Evolutionary conservation across 805 yeast species (phyloP), one percentile per base, ranked within the genome.

Genomic region (Starmerella floris): DNA sequence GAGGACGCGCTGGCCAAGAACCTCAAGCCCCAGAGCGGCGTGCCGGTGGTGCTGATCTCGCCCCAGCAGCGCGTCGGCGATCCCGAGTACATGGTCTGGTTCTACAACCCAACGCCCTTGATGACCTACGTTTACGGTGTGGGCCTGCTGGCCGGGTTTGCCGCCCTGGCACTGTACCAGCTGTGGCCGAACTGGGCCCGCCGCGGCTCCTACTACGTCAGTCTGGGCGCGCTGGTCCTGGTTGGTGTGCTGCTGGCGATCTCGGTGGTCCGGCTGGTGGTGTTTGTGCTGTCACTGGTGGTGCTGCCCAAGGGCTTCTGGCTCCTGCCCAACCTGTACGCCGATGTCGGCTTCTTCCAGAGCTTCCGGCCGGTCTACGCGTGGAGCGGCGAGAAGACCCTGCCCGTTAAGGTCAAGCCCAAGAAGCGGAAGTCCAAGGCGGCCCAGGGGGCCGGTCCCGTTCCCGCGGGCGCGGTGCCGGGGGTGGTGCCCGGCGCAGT

Each of bases 321-420:
- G 98, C 60, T 91, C 37, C 88, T 84, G 70, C 98, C 98, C 43
- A 88, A 88, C 59, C 68, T 91, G 57, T 91, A 87, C 63, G 98
- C 79, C 49, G 98, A 91, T 58, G 87, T 93, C 54, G 95, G 96
- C 21, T 80, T 91, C 50, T 57, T 88, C 46, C 97, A 88, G 45
- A 81, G 94, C 67, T 91, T 91, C 67, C 70, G 70, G 51, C 98
- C 98, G 3, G 52, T 79, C n/a, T 91, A 81, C 57, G 91, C 77
- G 3, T 85, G 85, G 82, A 83, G 79, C 51, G 79, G 70, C 30
- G 53, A 50, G 45, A 58, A 49, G 35, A 55, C 57, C 30, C 41
- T 55, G 42, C 60, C 56, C 11, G 38, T 37, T 40, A 49, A 49
- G 51, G 50, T 37, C 31, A 52, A 44, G 43, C 40, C 27, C 41